Percentiles rank a stretch among this genome's conserved stretches.
Conservation (phyloP, 2,329 filamentous ascomycete species). For the Corynespora cassiicola region DNA sequence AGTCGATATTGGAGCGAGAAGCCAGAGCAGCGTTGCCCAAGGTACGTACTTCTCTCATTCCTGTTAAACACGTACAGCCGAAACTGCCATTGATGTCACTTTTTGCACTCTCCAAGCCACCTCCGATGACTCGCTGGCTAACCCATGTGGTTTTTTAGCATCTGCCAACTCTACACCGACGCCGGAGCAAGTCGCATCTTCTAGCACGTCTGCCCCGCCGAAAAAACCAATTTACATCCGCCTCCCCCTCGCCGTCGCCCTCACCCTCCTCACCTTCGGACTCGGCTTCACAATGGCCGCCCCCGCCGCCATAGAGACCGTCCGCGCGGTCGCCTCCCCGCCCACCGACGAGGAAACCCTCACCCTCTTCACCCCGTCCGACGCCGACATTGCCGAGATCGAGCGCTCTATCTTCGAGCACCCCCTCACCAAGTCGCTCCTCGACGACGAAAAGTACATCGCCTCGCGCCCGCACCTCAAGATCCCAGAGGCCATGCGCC, state of each 20-base stretch:
- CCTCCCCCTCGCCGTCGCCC: constrained; percentile 53
- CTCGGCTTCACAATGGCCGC: constrained; percentile 66
- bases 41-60: constrained; percentile 8
- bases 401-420: constrained; percentile 78
- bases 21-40: constrained; percentile 12
- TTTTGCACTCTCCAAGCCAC: constrained; percentile 1
- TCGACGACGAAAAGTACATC: constrained; percentile 68
- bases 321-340: constrained; percentile 59
- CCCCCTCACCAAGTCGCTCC: constrained; percentile 73
- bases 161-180: constrained; percentile 15
- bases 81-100: neutral
- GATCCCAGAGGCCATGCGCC: constrained; percentile 73
- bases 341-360: constrained; percentile 78
- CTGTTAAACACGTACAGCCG: no score
- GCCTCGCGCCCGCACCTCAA: constrained; percentile 89
- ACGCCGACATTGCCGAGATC: constrained; percentile 61
- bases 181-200: constrained; percentile 8
- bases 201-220: constrained; percentile 4
- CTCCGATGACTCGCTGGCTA: no score
- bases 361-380: constrained; percentile 65
- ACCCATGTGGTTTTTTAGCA: no score
- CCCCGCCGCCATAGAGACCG: constrained; percentile 58
- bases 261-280: constrained; percentile 56
- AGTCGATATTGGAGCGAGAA: constrained; percentile 3
- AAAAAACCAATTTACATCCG: constrained; percentile 36